These are phyloP conservation scores for Daldinia caldariorum DNA, from an alignment of 495 filamentous ascomycete genomes.

Conservation along the genomic window DNA sequence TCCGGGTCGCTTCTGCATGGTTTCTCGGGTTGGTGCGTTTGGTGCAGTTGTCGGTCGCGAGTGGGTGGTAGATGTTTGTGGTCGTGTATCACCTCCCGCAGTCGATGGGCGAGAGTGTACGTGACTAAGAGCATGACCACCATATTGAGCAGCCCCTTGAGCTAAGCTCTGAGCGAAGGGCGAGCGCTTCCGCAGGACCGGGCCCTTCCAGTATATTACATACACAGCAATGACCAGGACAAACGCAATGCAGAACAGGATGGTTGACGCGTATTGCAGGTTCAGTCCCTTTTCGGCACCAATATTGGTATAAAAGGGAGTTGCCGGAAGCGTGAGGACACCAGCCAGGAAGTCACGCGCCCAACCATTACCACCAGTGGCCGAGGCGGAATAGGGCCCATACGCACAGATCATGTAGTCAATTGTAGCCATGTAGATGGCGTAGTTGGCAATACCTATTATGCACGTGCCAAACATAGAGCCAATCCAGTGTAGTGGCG, in stretches of 20 bases:
- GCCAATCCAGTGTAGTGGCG: slow-evolving; percentile 70
- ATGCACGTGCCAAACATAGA: slow-evolving; percentile 67
- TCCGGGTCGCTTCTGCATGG: slow-evolving; percentile 39
- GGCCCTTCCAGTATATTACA: slow-evolving; percentile 80
- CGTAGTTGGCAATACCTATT: slow-evolving; percentile 76
- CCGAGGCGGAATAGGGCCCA: slow-evolving; percentile 80
- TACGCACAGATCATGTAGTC: slow-evolving; percentile 89
- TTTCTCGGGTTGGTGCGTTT: slow-evolving; percentile 22
- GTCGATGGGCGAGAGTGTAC: slow-evolving; percentile 37
- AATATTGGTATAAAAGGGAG: slow-evolving; percentile 74
- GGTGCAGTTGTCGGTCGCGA: slow-evolving; percentile 31
- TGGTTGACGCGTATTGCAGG: slow-evolving; percentile 75
- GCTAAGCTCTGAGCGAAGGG: slow-evolving; percentile 78
- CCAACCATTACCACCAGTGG: slow-evolving; percentile 76
- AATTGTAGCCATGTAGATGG: slow-evolving; percentile 82
- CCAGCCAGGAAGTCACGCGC: slow-evolving; percentile 85
- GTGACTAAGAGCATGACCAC: slow-evolving; percentile 42
- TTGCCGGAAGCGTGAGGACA: slow-evolving; percentile 77
- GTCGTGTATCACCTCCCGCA: slow-evolving; percentile 20
- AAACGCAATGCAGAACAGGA: slow-evolving; percentile 74
- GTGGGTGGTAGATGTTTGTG: slow-evolving; percentile 21
- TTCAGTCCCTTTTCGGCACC: slow-evolving; percentile 62
- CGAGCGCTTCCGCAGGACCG: slow-evolving; percentile 71
- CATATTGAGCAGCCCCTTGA: slow-evolving; percentile 59
- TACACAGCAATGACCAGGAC: slow-evolving; percentile 78